Base-by-base conservation (phyloP, 2,329 filamentous ascomycete species). In the Acephala macrosclerotiorum region DNA sequence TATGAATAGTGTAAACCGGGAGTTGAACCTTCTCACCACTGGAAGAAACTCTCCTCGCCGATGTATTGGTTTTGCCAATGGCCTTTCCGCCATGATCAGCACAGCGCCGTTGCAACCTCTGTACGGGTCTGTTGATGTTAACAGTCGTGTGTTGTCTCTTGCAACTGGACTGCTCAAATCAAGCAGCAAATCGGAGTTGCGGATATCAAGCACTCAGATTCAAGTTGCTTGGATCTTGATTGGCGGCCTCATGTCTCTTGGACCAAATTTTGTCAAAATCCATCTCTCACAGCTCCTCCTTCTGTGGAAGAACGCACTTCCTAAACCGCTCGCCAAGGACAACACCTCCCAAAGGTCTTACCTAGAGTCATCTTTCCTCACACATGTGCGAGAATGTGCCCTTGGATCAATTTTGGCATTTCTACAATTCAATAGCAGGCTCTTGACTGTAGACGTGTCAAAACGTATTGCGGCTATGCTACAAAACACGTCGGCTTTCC, bases 221-320 rank as follows among this genome's bases (percentile, higher is more conserved):
- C 96, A 99, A 76, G 94, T 99, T 2, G 96, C 96, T 5, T 99
- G 96, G 95, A 96, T 97, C 57, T 82, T 99, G 64, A 97, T 99
- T 56, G 96, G 96, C 42, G 96, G 96, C 0, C 82, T 99, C 62
- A 98, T 98, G 95, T 94, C 94, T 0, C 85, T 99, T 0, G 96
- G 96, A 0, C 95, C 96, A 3, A 98, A 97, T 77, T 99, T 99
- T 77, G 95, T 98, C 78, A 99, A 99, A 80, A 98, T 98, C 26
- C 96, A 99, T 79, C 85, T 99, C 8, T 95, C 94, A 2, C 96
- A 99, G 75, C 84, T 99, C 25, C 88, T 99, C 63, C 82, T 99
- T 9, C 82, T 99, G 7, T 99, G 96, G 96, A 97, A 97, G 79
- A 99, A 98, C 78, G 95, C 96, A 0, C 84, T 99, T 12, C 95